Evolutionary conservation across 306 rosid species (phyloP), one percentile per base, ranked within the genome.

Genomic region (Hippophae gyantsensis): DNA sequence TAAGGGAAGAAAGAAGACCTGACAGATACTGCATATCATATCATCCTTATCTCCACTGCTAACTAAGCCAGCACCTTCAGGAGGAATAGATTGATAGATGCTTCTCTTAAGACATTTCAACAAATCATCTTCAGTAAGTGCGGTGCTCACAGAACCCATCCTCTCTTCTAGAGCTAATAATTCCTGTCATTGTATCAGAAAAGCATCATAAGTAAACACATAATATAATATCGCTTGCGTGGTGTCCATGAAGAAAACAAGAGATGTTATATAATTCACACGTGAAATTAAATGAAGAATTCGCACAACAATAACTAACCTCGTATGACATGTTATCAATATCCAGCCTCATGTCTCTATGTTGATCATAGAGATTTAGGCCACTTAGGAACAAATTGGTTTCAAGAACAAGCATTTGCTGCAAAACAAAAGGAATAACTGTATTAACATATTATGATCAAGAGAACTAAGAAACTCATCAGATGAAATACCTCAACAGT

Each of bases 261-360:
- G 18, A 49, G 14, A 43, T 25, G 26, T 52, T 5, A 49, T 49
- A 23, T 6, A 12, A 64, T 23, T 52, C 42, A 40, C 7, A 58
- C 54, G 27, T 11, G 51, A 7, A 43, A 54, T 65, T 25, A 56
- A 48, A 43, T 54, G 6, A 14, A 58, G 52, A 66, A 63, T 44
- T 32, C 56, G 58, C 40, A 44, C 46, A 67, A 56, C 38, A 43
- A 51, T 54, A 62, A 69, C 95, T 66, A 70, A 93, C 97, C 99
- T 93, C 97, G 48, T 93, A 93, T 71, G 99, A 78, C 99, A 93
- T 89, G 79, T 86, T 86, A 79, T 93, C 99, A 45, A 88, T 93
- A 76, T 93, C 97, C 78, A 93, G 74, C 59, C 99, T 87, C 99
- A 93, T 86, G 67, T 89, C 99, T 74, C 97, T 82, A 41, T 93